Conservation (phyloP, 306 rosid species). For the Prunus armeniaca region DNA sequence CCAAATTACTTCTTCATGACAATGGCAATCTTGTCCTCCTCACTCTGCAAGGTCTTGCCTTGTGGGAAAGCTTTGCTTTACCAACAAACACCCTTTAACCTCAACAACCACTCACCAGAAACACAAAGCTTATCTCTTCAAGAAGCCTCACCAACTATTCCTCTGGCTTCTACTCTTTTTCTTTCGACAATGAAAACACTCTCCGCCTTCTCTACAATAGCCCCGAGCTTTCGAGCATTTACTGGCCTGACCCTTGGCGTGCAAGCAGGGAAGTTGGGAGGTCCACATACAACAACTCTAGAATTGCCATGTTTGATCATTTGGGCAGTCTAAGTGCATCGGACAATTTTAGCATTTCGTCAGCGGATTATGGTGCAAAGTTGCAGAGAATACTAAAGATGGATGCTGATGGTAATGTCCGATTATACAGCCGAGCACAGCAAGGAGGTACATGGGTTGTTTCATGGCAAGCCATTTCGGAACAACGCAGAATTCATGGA, state of each 20-base stretch:
- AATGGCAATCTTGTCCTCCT: slow-evolving; percentile 44
- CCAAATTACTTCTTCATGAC: slow-evolving; percentile 22
- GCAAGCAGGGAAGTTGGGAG: slow-evolving; percentile 27
- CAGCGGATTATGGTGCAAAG: slow-evolving; percentile 39
- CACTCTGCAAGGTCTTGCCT: neutral
- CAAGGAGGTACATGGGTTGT: slow-evolving; percentile 25
- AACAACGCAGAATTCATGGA: slow-evolving; percentile 52
- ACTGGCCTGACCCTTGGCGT: slow-evolving; percentile 55
- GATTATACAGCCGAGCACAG: slow-evolving; percentile 37
- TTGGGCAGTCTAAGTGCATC: slow-evolving; percentile 50
- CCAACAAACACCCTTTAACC: slow-evolving; percentile 58
- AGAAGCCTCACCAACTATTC: slow-evolving; percentile 44
- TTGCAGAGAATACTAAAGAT: slow-evolving; percentile 37
- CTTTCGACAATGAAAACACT: slow-evolving; percentile 43
- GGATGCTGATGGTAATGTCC: slow-evolving; percentile 49
- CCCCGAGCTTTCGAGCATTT: slow-evolving; percentile 37
- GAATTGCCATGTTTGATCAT: slow-evolving; percentile 39
- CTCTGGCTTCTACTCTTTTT: slow-evolving; percentile 41
- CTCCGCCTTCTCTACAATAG: slow-evolving; percentile 48
- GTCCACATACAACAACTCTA: slow-evolving; percentile 35
- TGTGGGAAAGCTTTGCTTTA: slow-evolving; percentile 60
- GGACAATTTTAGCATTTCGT: slow-evolving; percentile 26
- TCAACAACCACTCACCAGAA: slow-evolving; percentile 37
- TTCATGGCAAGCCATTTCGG: slow-evolving; percentile 45
- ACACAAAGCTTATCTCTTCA: slow-evolving; percentile 36